Conservation (phyloP, 1,139 yeast species). For the Candida freyschussii region DNA sequence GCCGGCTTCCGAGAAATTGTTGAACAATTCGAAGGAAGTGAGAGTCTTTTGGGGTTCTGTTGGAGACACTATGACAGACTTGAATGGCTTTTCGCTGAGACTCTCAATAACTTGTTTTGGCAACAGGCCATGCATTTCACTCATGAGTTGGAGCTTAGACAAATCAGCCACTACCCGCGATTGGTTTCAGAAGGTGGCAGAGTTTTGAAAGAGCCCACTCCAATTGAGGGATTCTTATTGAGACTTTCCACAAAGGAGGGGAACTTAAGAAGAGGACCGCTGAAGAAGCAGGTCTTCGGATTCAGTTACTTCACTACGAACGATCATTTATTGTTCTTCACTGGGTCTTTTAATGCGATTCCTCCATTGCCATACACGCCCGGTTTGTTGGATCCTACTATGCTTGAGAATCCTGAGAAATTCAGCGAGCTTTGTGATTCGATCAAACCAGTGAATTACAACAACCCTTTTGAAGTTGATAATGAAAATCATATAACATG, state of each 20-base stretch:
- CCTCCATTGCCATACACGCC: slow-evolving; percentile 53
- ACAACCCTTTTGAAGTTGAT: slow-evolving; percentile 49
- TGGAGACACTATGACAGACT: slow-evolving; percentile 68
- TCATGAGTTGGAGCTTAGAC: slow-evolving; percentile 55
- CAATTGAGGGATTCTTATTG: slow-evolving; percentile 53
- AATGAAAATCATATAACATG: slow-evolving; percentile 52
- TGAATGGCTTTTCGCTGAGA: slow-evolving; percentile 65
- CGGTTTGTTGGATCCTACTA: slow-evolving; percentile 4
- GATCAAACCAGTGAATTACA: slow-evolving; percentile 38
- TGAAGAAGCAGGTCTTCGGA: slow-evolving; percentile 46
- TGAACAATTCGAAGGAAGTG: slow-evolving; percentile 21
- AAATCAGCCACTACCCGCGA: slow-evolving; percentile 43
- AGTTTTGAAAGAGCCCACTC: slow-evolving; percentile 14
- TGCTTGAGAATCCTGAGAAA: slow-evolving; percentile 1
- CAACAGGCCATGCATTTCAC: slow-evolving; percentile 39
- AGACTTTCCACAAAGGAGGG: slow-evolving; percentile 55
- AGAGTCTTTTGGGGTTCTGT: slow-evolving; percentile 45
- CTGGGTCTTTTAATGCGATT: slow-evolving; percentile 47
- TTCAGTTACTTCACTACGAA: slow-evolving; percentile 60
- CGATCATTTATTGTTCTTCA: slow-evolving; percentile 57
- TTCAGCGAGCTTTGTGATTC: slow-evolving; percentile 18
- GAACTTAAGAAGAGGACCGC: slow-evolving; percentile 29
- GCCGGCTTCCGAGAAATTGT: slow-evolving; percentile 22
- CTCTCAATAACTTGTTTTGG: slow-evolving; percentile 42
- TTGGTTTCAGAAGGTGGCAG: slow-evolving; percentile 34